These are phyloP conservation scores for Collybia mongolica DNA, from an alignment of 768 basidiomycete genomes.

Conservation along the genomic window DNA sequence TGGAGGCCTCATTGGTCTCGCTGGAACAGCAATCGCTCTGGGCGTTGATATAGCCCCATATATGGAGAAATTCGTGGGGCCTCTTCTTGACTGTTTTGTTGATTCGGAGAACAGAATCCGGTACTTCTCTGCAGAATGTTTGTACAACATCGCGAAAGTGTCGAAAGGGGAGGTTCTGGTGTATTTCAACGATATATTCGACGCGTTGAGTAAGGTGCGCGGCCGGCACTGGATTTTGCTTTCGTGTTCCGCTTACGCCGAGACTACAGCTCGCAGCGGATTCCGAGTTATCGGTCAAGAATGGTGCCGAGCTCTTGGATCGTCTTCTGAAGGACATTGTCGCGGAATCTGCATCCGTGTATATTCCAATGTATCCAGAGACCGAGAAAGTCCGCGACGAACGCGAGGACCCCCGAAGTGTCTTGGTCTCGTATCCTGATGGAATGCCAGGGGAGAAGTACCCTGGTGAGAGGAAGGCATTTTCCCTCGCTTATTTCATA, in stretches of 20 bases:
- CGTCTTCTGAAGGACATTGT: constrained; percentile 98
- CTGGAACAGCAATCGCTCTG: constrained; percentile 95
- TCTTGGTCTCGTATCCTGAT: constrained; percentile 67
- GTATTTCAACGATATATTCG: constrained; percentile 98
- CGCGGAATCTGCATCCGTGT: constrained; percentile 92
- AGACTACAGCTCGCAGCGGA: constrained; percentile 84
- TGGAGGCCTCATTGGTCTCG: constrained; percentile 93
- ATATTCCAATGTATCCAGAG: constrained; percentile 86
- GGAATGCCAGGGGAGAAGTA: constrained; percentile 40
- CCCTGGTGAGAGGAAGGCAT: constrained; percentile 64
- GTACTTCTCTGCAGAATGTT: constrained; percentile 96
- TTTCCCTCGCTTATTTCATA: constrained; percentile 93
- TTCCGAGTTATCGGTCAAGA: constrained; percentile 94
- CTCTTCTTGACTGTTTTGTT: constrained; percentile 87
- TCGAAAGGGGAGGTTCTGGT: constrained; percentile 96
- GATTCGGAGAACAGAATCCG: constrained; percentile 94
- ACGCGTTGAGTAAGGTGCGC: constrained; percentile 91
- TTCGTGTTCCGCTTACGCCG: constrained; percentile 5
- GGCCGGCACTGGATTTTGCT: neutral
- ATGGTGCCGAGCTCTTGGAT: constrained; percentile 95
- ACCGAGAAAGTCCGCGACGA: constrained; percentile 67
- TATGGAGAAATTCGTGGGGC: constrained; percentile 90
- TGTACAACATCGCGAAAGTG: constrained; percentile 98
- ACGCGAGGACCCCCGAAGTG: constrained; percentile 53
- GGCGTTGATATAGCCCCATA: constrained; percentile 92